These are phyloP conservation scores for Dioszegia aurantiaca DNA, from an alignment of 768 basidiomycete species.

Conservation along the genomic window DNA sequence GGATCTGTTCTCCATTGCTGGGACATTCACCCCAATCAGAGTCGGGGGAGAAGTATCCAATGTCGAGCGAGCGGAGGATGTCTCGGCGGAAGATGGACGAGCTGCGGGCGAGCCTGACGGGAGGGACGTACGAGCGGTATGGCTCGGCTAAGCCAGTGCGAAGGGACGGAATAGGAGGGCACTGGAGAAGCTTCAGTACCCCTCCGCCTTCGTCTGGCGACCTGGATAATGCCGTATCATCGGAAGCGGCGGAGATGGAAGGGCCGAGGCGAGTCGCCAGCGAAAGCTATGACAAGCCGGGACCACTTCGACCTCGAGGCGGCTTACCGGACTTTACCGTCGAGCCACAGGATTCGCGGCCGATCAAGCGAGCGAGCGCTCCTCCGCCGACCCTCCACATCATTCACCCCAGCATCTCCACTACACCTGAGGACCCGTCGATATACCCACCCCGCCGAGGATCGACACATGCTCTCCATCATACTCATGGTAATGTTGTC, in stretches of 20 bases:
- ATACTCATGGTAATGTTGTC: slow-evolving; percentile 3
- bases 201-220: neutral
- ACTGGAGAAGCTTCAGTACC: slow-evolving; percentile 10
- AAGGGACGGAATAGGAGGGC: slow-evolving; percentile 7
- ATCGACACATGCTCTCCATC: neutral
- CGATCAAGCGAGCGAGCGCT: neutral
- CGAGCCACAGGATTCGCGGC: neutral
- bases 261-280: neutral
- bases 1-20: neutral
- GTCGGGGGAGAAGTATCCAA: neutral
- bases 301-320: neutral
- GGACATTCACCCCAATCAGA: neutral
- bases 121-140: slow-evolving; percentile 5
- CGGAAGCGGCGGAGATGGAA: neutral
- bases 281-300: slow-evolving; percentile 7
- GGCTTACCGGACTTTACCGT: neutral
- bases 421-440: neutral
- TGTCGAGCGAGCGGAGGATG: neutral
- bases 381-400: slow-evolving; percentile 9
- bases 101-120: neutral
- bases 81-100: neutral
- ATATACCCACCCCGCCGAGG: neutral
- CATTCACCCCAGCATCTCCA: slow-evolving; percentile 9
- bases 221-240: neutral
- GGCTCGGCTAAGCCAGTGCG: neutral